phyloP scores from a whole-genome alignment of 306 rosid genomes.

The Trifolium fragiferum region DNA sequence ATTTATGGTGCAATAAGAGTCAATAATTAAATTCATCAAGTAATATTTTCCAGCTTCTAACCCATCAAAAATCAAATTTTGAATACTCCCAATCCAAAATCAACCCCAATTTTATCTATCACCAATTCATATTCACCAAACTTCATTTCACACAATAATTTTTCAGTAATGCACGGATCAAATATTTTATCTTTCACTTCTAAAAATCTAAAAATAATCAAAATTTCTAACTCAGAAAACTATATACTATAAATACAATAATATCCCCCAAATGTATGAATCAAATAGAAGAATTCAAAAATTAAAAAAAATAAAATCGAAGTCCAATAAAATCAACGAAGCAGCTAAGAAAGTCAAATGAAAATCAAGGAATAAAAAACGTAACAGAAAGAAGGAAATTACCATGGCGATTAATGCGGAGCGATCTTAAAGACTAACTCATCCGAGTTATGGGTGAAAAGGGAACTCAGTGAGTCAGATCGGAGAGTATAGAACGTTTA shows the following conservation, averaged over 20 bases:
- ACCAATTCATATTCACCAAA: conserved; percentile 19
- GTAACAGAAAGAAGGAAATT: conserved; percentile 34
- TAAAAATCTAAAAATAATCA: conserved; percentile 6
- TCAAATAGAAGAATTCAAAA: not conserved
- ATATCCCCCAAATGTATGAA: not conserved
- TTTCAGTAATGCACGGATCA: conserved; percentile 39
- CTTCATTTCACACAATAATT: conserved; percentile 31
- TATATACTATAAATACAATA: conserved; percentile 30
- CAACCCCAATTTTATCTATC: conserved; percentile 36
- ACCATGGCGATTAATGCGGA: conserved; percentile 83
- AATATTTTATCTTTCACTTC: conserved; percentile 20
- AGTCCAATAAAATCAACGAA: conserved; percentile 61
- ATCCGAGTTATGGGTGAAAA: conserved; percentile 65
- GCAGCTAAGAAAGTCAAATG: conserved; percentile 53
- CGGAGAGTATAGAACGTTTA: conserved; percentile 51
- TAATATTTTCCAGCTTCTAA: conserved; percentile 15
- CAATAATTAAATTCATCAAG: conserved; percentile 15
- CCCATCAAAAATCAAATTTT: conserved; percentile 30
- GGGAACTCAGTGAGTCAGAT: conserved; percentile 68
- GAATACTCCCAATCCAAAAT: conserved; percentile 12
- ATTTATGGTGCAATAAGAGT: not conserved
- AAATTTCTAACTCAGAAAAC: conserved; percentile 3
- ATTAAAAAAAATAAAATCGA: conserved; percentile 3
- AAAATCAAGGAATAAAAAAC: conserved; percentile 40
- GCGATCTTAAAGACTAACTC: conserved; percentile 77